Percentiles rank a stretch among this genome's conserved stretches.
Evolutionary conservation across 1,284 basidiomycete genomes (phyloP).

Genomic region (Trichosporon coremiiforme): DNA sequence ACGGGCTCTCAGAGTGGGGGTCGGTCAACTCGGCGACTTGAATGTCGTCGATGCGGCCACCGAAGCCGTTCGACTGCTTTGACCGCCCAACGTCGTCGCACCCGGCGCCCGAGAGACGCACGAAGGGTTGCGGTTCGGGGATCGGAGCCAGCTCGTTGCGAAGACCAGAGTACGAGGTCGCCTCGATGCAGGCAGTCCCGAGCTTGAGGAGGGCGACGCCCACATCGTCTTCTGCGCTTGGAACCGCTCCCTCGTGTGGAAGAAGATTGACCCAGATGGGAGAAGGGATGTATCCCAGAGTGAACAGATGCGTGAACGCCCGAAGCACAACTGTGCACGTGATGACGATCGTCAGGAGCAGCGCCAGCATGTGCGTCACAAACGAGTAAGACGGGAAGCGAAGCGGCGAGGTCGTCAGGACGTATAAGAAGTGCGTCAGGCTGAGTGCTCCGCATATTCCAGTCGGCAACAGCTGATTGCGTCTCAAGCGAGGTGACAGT

Average conservation of each 20-base stretch:
- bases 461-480: slow-evolving; percentile 52
- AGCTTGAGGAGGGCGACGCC: slow-evolving; percentile 52
- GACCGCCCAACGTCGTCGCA: slow-evolving; percentile 33
- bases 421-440: slow-evolving; percentile 50
- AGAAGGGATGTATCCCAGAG: slow-evolving; percentile 52
- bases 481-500: slow-evolving; percentile 37
- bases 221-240: slow-evolving; percentile 50
- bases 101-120: slow-evolving; percentile 38
- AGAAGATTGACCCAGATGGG: slow-evolving; percentile 45
- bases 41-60: slow-evolving; percentile 47
- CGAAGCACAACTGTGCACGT: slow-evolving; percentile 48
- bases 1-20: slow-evolving; percentile 37
- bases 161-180: slow-evolving; percentile 50
- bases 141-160: slow-evolving; percentile 50
- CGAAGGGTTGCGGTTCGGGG: slow-evolving; percentile 41
- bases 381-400: slow-evolving; percentile 55
- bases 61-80: slow-evolving; percentile 34
- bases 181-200: slow-evolving; percentile 53
- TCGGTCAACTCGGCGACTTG: slow-evolving; percentile 43
- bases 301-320: slow-evolving; percentile 51
- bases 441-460: slow-evolving; percentile 51
- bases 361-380: slow-evolving; percentile 51
- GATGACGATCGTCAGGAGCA: slow-evolving; percentile 50
- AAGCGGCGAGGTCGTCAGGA: slow-evolving; percentile 43
- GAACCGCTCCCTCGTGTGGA: slow-evolving; percentile 50